A percentile compares a stretch with the other conserved stretches of the same genome.
These are phyloP conservation scores for Fusarium sp. DNA, from an alignment of 2,329 filamentous ascomycete genomes.

Conservation along the genomic window DNA sequence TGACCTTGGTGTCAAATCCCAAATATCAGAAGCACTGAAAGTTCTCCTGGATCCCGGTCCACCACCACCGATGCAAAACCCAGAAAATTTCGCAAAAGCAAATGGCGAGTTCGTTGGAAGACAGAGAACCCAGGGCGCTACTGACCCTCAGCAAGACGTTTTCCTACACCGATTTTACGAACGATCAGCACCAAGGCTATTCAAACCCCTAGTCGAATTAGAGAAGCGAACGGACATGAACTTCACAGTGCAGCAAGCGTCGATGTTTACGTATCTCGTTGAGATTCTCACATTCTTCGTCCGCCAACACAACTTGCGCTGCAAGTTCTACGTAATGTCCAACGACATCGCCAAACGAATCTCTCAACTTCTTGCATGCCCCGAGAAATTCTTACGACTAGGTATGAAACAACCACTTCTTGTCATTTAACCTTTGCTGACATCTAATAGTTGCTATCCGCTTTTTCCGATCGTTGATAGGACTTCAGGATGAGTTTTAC, in stretches of 20 bases:
- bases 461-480: slow-evolving; percentile 90
- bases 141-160: slow-evolving; percentile 82
- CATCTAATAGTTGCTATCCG: slow-evolving; percentile 80
- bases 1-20: slow-evolving; percentile 93
- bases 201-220: slow-evolving; percentile 86
- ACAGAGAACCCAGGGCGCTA: slow-evolving; percentile 64
- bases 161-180: slow-evolving; percentile 94
- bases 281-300: slow-evolving; percentile 96
- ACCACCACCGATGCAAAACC: slow-evolving; percentile 59
- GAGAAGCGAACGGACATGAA: slow-evolving; percentile 77
- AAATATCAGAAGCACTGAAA: slow-evolving; percentile 95
- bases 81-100: slow-evolving; percentile 70
- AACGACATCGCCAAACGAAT: slow-evolving; percentile 84
- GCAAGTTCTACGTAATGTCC: slow-evolving; percentile 87
- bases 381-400: slow-evolving; percentile 92
- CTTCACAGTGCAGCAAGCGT: slow-evolving; percentile 85
- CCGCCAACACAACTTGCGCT: slow-evolving; percentile 86
- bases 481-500: slow-evolving; percentile 91
- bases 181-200: slow-evolving; percentile 84
- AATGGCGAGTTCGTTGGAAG: slow-evolving; percentile 78
- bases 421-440: slow-evolving; percentile 44
- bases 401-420: slow-evolving; percentile 64
- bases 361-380: slow-evolving; percentile 82
- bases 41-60: slow-evolving; percentile 83
- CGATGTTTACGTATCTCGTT: slow-evolving; percentile 90